phyloP scores from a whole-genome alignment of 495 filamentous ascomycete species.

The Astrothelium macrocarpum region DNA sequence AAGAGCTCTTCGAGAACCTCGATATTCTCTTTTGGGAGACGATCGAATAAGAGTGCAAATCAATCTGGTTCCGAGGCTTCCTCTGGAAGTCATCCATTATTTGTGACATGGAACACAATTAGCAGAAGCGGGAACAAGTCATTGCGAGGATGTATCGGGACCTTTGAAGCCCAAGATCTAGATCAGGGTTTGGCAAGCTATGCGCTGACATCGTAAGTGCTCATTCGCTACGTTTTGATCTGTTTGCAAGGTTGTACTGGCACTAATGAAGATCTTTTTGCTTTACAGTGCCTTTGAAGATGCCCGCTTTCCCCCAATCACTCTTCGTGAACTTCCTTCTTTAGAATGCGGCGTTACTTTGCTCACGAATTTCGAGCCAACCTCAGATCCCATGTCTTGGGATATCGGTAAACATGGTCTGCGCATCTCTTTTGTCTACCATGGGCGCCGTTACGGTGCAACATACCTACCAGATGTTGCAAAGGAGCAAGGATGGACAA shows the following conservation, averaged over 20 bases:
- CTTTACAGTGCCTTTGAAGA: slow-evolving; percentile 66
- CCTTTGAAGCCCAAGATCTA: slow-evolving; percentile 74
- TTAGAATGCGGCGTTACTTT: slow-evolving; percentile 37
- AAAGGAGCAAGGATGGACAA: slow-evolving; percentile 87
- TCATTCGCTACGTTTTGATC: not conserved
- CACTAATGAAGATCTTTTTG: slow-evolving; percentile 8
- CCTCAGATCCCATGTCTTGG: slow-evolving; percentile 69
- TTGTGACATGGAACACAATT: slow-evolving; percentile 89
- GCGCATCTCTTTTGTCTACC: slow-evolving; percentile 37
- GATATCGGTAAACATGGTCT: slow-evolving; percentile 74
- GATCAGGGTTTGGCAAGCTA: slow-evolving; percentile 65
- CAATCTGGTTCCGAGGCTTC: slow-evolving; percentile 16
- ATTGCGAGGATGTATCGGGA: slow-evolving; percentile 92
- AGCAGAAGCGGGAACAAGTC: slow-evolving; percentile 47
- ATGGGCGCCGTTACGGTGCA: slow-evolving; percentile 39
- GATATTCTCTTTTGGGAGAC: slow-evolving; percentile 32
- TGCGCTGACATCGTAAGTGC: slow-evolving; percentile 68
- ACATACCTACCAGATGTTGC: slow-evolving; percentile 93
- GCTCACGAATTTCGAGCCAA: slow-evolving; percentile 37
- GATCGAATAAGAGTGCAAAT: slow-evolving; percentile 24
- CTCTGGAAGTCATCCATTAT: slow-evolving; percentile 53
- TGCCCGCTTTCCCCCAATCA: slow-evolving; percentile 70
- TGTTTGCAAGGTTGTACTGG: not conserved
- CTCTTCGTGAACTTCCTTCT: slow-evolving; percentile 52
- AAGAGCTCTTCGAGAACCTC: slow-evolving; percentile 37